phyloP scores from a whole-genome alignment of 2,329 filamentous ascomycete species.

The Curvularia sp. region DNA sequence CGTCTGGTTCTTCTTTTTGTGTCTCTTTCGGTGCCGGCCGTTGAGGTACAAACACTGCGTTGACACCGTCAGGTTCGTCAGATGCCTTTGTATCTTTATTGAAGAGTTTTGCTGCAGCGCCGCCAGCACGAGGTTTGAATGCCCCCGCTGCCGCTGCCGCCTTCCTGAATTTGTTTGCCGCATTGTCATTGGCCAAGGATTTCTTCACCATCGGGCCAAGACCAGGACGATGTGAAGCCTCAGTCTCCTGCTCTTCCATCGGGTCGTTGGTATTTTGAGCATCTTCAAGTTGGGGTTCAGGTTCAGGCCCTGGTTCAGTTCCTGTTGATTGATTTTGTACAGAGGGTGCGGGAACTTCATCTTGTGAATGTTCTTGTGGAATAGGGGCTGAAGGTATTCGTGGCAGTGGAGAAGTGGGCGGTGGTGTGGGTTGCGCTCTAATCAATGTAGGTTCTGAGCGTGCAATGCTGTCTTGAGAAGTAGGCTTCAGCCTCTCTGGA shows the following conservation, averaged over 20 bases:
- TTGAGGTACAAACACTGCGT: constrained; percentile 80
- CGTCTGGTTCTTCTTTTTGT: constrained; percentile 31
- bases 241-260: constrained; percentile 59
- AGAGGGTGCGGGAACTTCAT: constrained; percentile 36
- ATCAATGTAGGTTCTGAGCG: constrained; percentile 17
- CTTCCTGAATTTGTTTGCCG: constrained; percentile 80
- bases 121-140: constrained; percentile 89
- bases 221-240: constrained; percentile 71
- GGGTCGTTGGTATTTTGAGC: constrained; percentile 54
- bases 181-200: constrained; percentile 73
- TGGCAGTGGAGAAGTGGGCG: constrained; percentile 38
- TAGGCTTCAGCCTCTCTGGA: constrained; percentile 39
- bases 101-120: constrained; percentile 80
- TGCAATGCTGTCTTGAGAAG: constrained; percentile 18
- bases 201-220: constrained; percentile 91
- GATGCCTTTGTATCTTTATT: constrained; percentile 63
- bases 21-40: constrained; percentile 40
- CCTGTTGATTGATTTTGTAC: constrained; percentile 13
- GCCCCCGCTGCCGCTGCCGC: constrained; percentile 71
- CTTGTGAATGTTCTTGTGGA: constrained; percentile 16
- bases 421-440: constrained; percentile 30
- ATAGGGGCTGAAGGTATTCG: constrained; percentile 30
- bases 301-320: constrained; percentile 16
- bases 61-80: constrained; percentile 87
- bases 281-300: neutral